Evolutionary conservation across 345 rosid species (phyloP).

Genomic region (Erucastrum elatum): DNA sequence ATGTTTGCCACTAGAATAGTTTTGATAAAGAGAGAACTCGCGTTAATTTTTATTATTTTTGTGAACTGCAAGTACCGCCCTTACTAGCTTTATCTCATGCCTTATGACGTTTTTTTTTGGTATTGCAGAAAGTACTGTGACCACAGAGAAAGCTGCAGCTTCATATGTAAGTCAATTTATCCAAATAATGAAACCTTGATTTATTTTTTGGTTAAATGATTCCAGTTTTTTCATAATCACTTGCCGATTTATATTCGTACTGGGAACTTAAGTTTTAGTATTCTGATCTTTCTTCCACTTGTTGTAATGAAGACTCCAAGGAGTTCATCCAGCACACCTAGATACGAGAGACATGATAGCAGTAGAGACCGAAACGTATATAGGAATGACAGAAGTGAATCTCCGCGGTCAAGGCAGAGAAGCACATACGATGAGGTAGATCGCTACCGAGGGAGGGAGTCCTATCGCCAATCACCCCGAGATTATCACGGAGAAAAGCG

Average conservation of each 20-base stretch:
- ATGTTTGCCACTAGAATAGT: no score
- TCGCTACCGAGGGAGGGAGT: conserved; percentile 54
- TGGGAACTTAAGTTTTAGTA: not conserved
- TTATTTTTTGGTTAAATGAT: no score
- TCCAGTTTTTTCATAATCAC: not conserved
- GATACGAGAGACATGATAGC: no score
- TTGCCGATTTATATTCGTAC: not conserved
- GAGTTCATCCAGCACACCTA: no score
- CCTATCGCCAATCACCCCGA: conserved; percentile 43
- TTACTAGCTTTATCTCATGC: not conserved
- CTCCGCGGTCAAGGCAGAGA: conserved; percentile 47
- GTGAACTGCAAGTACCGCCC: no score
- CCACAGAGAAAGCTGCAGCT: conserved; percentile 35
- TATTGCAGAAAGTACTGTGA: conserved; percentile 46
- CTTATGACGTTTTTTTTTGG: conserved; percentile 16
- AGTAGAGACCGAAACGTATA: conserved; percentile 47
- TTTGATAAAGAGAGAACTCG: no score
- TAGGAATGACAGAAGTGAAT: conserved; percentile 51
- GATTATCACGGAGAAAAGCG: conserved; percentile 59
- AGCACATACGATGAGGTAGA: conserved; percentile 45
- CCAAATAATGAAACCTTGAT: conserved; percentile 1
- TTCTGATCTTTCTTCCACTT: conserved; percentile 28
- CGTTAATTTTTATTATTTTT: no score
- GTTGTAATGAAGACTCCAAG: conserved; percentile 42
- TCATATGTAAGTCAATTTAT: conserved; percentile 47